Conservation (phyloP, 495 filamentous ascomycete genomes). For the Penicillium antarcticum region DNA sequence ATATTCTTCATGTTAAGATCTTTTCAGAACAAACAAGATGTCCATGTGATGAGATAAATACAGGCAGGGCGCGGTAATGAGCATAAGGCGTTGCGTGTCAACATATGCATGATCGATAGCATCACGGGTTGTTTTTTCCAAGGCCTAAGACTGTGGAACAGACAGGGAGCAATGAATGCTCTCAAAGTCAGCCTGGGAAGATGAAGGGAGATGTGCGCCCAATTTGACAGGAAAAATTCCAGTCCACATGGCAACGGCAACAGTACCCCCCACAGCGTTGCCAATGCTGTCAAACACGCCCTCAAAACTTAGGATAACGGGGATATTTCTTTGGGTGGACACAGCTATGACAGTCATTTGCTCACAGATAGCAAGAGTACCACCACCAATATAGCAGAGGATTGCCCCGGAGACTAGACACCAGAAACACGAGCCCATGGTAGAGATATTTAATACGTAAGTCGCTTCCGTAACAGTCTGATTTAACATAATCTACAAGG, state of each 20-base stretch:
- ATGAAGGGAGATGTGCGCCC: constrained; percentile 45
- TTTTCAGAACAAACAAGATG: constrained; percentile 39
- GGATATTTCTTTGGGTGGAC: constrained; percentile 56
- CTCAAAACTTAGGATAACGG: constrained; percentile 58
- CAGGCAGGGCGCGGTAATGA: constrained; percentile 42
- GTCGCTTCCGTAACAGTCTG: constrained; percentile 49
- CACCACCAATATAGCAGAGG: constrained; percentile 53
- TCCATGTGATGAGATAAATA: constrained; percentile 41
- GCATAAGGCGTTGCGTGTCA: constrained; percentile 49
- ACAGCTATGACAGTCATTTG: constrained; percentile 65
- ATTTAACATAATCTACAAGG: constrained; percentile 60
- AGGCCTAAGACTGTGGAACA: constrained; percentile 44
- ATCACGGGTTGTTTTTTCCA: constrained; percentile 42
- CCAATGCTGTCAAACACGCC: constrained; percentile 57
- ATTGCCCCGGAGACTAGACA: constrained; percentile 42
- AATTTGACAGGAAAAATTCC: constrained; percentile 53
- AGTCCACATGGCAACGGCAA: constrained; percentile 62
- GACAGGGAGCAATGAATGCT: constrained; percentile 49
- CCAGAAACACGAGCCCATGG: constrained; percentile 38
- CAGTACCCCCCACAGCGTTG: constrained; percentile 54
- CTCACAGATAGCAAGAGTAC: constrained; percentile 53
- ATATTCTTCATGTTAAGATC: constrained; percentile 50
- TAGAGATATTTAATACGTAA: constrained; percentile 46
- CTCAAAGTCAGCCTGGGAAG: constrained; percentile 23
- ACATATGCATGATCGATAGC: constrained; percentile 54